phyloP scores from a whole-genome alignment of 257 asterid genomes.

The Solanum chiquidenum region DNA sequence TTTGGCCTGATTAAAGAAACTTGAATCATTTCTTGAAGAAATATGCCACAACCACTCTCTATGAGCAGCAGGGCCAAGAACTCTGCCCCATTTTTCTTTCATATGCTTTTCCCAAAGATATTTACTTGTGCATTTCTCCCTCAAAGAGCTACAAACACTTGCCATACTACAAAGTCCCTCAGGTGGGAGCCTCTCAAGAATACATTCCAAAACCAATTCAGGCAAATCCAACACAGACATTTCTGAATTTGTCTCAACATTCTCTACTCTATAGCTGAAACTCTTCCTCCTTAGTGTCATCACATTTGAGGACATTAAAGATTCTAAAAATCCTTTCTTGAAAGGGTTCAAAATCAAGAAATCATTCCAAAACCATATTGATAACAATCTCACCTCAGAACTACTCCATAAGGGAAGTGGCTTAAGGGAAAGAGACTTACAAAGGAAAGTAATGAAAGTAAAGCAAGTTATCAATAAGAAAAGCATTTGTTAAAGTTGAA shows the following conservation, averaged over 20 bases:
- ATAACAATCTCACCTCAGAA: slow-evolving; percentile 52
- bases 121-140: slow-evolving; percentile 51
- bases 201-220: slow-evolving; percentile 66
- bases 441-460: slow-evolving; percentile 49
- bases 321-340: slow-evolving; percentile 12
- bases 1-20: slow-evolving; percentile 34
- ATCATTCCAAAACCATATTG: slow-evolving; percentile 48
- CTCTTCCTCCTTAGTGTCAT: slow-evolving; percentile 26
- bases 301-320: slow-evolving; percentile 15
- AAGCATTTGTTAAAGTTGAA: slow-evolving; percentile 35
- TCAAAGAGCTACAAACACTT: slow-evolving; percentile 41
- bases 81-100: slow-evolving; percentile 58
- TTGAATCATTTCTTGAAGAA: slow-evolving; percentile 38
- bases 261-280: slow-evolving; percentile 12
- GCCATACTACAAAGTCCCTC: slow-evolving; percentile 67
- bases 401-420: slow-evolving; percentile 62
- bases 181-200: slow-evolving; percentile 73
- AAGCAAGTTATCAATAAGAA: slow-evolving; percentile 52
- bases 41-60: slow-evolving; percentile 44
- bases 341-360: slow-evolving; percentile 16
- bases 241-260: slow-evolving; percentile 10
- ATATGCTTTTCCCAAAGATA: slow-evolving; percentile 60
- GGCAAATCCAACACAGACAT: slow-evolving; percentile 63
- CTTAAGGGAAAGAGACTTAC: slow-evolving; percentile 45
- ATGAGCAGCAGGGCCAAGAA: slow-evolving; percentile 44